phyloP scores from a whole-genome alignment of 1,284 basidiomycete genomes.

The Rhodotorula sp. region DNA sequence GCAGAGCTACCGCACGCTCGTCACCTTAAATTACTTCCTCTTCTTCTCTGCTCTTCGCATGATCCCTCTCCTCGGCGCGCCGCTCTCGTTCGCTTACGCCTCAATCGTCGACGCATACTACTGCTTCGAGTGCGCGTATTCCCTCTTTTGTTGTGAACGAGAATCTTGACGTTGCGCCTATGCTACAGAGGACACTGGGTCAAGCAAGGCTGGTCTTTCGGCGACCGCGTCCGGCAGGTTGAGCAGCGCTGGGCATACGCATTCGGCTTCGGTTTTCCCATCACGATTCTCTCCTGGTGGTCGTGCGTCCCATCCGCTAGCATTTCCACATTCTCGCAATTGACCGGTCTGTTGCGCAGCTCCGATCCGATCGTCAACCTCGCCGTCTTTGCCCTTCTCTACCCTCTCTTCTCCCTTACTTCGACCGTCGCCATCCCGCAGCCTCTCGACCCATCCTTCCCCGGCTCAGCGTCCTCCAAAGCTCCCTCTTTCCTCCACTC shows the following conservation, averaged over 20 bases:
- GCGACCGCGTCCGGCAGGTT: constrained; percentile 65
- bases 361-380: constrained; percentile 67
- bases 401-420: constrained; percentile 54
- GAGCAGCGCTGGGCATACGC: constrained; percentile 84
- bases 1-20: constrained; percentile 62
- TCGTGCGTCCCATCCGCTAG: constrained; percentile 14
- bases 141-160: not conserved
- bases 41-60: constrained; percentile 63
- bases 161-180: not conserved
- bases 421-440: constrained; percentile 38
- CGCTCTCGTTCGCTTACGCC: constrained; percentile 64
- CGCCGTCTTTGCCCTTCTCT: constrained; percentile 71
- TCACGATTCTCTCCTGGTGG: constrained; percentile 31
- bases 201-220: constrained; percentile 64
- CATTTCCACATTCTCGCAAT: not conserved
- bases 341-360: constrained; percentile 58
- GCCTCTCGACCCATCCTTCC: constrained; percentile 54
- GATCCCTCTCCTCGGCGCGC: constrained; percentile 63
- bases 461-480: constrained; percentile 58
- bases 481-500: constrained; percentile 64
- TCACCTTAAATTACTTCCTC: constrained; percentile 71
- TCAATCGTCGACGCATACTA: constrained; percentile 80
- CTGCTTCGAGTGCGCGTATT: constrained; percentile 73
- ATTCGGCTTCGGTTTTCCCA: constrained; percentile 65
- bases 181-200: constrained; percentile 68